Base-by-base conservation (phyloP, 371 early-diverging fungal species). In the Zychaea mexicana region DNA sequence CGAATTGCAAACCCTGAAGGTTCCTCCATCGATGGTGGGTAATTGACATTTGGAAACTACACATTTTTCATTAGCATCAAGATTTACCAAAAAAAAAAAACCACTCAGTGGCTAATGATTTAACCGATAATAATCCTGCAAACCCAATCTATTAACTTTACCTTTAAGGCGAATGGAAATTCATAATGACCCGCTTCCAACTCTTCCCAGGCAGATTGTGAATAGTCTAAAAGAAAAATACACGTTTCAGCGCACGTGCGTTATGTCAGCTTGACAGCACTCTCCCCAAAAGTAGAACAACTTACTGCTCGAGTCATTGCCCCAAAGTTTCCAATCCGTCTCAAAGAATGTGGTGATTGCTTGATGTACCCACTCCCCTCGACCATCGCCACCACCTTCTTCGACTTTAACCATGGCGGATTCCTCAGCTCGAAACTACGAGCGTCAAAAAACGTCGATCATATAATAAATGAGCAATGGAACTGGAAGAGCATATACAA, bases 141-240 rank as follows among this genome's bases (percentile, higher is more conserved):
- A 39, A 33, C 33, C 33, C 39, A 39, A 39, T n/a, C n/a, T n/a
- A n/a, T n/a, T 8, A 4, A 45, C 4, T 22, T 54, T 70, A 86
- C 87, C 75, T 86, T 86, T 61, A 85, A 75, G 2, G 87, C 85
- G 71, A 86, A 86, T 7, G 85, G 84, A 57, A 77, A 86, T 42
- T 77, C 75, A 65, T 86, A 81, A 17, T 73, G 70, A 13, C 87
- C 85, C 1, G 81, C 57, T 5, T 80, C 76, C 49, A 86, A 65
- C 54, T 86, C 87, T 42, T 80, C 70, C 87, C 87, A 86, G 15
- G 76, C 77, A 31, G 82, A 52, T 55, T 84, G 82, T 52, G 76
- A 72, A 64, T 75, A 78, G n/a, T 76, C 64, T 17, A 47, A 45
- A 21, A 7, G 13, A 5, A 8, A 28, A 52, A 42, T 12, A 17